phyloP scores from a whole-genome alignment of 2,329 filamentous ascomycete genomes.

The Lecanoromycetidae sp. region DNA sequence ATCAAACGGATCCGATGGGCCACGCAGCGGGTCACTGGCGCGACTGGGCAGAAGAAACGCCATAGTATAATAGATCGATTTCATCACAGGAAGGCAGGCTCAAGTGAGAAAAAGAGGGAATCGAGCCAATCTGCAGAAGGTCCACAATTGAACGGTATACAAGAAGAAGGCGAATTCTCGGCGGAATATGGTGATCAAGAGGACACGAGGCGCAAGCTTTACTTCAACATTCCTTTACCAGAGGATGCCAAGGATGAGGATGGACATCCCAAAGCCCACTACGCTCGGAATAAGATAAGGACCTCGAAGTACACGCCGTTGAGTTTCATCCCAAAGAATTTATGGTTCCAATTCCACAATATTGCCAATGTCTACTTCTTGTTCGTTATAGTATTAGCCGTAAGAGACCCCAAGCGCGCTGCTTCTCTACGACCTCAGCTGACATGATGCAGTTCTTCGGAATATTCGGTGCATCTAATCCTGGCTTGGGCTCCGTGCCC shows the following conservation, averaged over 20 bases:
- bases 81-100: constrained; percentile 45
- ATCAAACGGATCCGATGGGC: constrained; percentile 88
- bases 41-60: constrained; percentile 66
- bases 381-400: constrained; percentile 85
- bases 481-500: constrained; percentile 78
- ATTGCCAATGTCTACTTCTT: constrained; percentile 98
- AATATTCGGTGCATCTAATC: constrained; percentile 87
- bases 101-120: constrained; percentile 57
- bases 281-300: constrained; percentile 87
- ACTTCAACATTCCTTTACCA: constrained; percentile 77
- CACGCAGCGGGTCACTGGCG: constrained; percentile 71
- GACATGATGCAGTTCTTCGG: constrained; percentile 62
- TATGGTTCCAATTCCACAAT: constrained; percentile 98
- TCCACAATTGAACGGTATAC: constrained; percentile 28
- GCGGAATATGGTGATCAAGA: constrained; percentile 25
- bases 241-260: constrained; percentile 65
- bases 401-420: constrained; percentile 42
- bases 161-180: constrained; percentile 24
- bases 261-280: constrained; percentile 57
- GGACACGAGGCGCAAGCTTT: constrained; percentile 49
- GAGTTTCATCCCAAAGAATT: constrained; percentile 89
- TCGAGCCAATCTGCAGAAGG: constrained; percentile 26
- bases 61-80: constrained; percentile 67
- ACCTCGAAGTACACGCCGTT: constrained; percentile 95
- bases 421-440: not conserved